phyloP scores from a whole-genome alignment of 257 asterid genomes.

The Handroanthus guayacan region DNA sequence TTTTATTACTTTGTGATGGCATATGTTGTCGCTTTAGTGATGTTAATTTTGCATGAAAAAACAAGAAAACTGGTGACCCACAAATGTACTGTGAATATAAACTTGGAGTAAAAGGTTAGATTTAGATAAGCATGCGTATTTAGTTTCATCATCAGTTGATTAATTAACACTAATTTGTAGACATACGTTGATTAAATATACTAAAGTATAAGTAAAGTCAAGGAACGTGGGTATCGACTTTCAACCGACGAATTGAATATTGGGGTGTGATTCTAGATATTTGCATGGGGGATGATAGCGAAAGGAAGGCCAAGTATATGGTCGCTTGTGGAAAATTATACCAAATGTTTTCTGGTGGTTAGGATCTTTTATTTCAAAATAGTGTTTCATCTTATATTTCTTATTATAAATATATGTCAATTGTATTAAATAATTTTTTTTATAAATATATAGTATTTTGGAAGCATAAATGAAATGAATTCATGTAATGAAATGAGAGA shows the following conservation, averaged over 20 bases:
- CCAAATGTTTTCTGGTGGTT: too few relatives aligned
- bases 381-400: too few relatives aligned
- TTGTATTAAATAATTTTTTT: too few relatives aligned
- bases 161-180: background rate
- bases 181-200: background rate
- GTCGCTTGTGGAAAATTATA: too few relatives aligned
- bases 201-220: slow-evolving; percentile 25
- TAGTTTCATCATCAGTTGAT: slow-evolving; percentile 9
- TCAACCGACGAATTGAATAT: slow-evolving; percentile 20
- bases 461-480: too few relatives aligned
- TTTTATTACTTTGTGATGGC: slow-evolving; percentile 45
- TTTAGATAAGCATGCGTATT: slow-evolving; percentile 27
- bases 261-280: slow-evolving; percentile 32
- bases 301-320: background rate
- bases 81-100: slow-evolving; percentile 1
- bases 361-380: too few relatives aligned
- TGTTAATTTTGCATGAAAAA: slow-evolving; percentile 29
- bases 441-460: background rate
- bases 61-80: slow-evolving; percentile 37
- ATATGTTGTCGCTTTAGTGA: slow-evolving; percentile 27
- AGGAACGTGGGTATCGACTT: slow-evolving; percentile 35
- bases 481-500: too few relatives aligned
- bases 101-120: slow-evolving; percentile 30
- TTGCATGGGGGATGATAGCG: slow-evolving; percentile 5
- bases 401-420: too few relatives aligned